phyloP scores from a whole-genome alignment of 805 yeast species.

The Tetrapisispora taiwanensis region DNA sequence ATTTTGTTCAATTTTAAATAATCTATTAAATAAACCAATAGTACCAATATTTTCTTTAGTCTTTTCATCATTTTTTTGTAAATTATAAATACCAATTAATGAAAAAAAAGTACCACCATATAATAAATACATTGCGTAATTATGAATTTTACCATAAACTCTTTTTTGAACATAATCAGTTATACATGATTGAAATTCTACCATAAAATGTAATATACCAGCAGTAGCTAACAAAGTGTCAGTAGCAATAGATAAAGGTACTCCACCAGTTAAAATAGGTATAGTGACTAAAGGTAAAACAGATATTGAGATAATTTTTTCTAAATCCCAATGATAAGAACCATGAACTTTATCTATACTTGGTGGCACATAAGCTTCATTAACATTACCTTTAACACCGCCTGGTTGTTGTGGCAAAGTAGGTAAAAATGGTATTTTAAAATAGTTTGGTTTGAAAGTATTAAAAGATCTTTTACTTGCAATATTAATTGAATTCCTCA shows the following conservation, averaged over 20 bases:
- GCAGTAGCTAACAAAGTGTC: slow-evolving; percentile 64
- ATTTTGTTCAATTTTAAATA: neutral
- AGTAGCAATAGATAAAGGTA: slow-evolving; percentile 48
- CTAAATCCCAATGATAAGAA: slow-evolving; percentile 89
- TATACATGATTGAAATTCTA: slow-evolving; percentile 86
- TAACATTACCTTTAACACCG: slow-evolving; percentile 81
- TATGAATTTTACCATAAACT: slow-evolving; percentile 70
- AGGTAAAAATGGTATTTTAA: slow-evolving; percentile 39
- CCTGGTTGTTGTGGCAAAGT: slow-evolving; percentile 81
- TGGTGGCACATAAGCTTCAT: slow-evolving; percentile 75
- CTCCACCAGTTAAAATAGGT: slow-evolving; percentile 62
- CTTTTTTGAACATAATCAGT: slow-evolving; percentile 85
- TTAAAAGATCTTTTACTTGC: slow-evolving; percentile 2
- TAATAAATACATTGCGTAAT: slow-evolving; percentile 55
- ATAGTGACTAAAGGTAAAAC: slow-evolving; percentile 67
- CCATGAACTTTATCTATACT: slow-evolving; percentile 58
- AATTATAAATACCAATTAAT: slow-evolving; percentile 67
- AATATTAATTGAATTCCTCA: neutral
- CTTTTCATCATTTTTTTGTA: neutral
- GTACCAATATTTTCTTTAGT: slow-evolving; percentile 57
- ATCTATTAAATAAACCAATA: slow-evolving; percentile 31
- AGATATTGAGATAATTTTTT: slow-evolving; percentile 57
- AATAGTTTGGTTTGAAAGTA: neutral
- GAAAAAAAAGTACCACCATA: slow-evolving; percentile 62
- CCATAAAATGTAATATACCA: slow-evolving; percentile 66